Conservation (phyloP, 148 eudicot species). For the Rhododendron ovatum region DNA sequence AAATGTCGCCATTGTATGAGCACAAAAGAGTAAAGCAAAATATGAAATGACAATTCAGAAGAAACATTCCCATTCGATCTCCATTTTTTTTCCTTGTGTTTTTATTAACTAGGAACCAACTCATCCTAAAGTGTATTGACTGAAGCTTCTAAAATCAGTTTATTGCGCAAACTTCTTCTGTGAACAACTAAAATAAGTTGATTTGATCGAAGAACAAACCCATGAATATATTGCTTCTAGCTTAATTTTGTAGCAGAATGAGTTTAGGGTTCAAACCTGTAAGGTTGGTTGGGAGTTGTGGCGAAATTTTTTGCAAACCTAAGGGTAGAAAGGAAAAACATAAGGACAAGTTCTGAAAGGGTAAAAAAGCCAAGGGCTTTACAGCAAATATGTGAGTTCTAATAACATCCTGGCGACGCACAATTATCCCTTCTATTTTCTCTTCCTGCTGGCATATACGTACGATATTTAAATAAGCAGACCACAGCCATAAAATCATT, state of each 20-base stretch:
- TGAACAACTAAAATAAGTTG: background rate
- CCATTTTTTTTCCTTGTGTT: background rate
- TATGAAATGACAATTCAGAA: background rate
- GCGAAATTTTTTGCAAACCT: background rate
- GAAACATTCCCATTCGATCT: background rate
- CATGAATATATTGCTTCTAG: background rate
- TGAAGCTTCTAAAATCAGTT: too few relatives aligned
- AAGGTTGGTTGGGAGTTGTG: background rate
- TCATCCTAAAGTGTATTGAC: background rate
- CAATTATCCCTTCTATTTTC: too few relatives aligned
- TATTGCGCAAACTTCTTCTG: too few relatives aligned
- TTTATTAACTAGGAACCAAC: background rate
- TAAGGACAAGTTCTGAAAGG: background rate
- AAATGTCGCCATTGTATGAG: background rate
- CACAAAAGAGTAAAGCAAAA: background rate
- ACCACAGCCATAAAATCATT: background rate
- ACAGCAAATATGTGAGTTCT: background rate
- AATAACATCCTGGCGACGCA: background rate
- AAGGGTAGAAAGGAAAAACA: background rate
- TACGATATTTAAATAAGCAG: background rate
- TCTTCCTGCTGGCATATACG: background rate
- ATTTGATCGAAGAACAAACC: background rate
- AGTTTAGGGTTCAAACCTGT: background rate
- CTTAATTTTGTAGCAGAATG: background rate
- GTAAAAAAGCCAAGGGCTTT: background rate